These are phyloP conservation scores for Neurospora sp. DNA, from an alignment of 495 filamentous ascomycete genomes.

Conservation along the genomic window DNA sequence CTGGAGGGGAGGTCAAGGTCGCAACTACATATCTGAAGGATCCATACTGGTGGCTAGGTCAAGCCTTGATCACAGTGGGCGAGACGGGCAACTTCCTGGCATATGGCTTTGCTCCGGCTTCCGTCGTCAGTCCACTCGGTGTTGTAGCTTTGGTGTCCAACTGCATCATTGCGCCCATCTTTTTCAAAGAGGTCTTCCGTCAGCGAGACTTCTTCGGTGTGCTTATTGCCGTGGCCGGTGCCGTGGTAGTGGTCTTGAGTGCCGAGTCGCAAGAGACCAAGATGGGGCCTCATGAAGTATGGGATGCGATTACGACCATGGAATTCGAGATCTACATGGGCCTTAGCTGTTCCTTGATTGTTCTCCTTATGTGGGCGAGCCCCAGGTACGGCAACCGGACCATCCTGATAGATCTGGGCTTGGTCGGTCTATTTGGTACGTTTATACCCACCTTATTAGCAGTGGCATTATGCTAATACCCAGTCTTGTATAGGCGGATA, in stretches of 20 bases:
- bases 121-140: constrained; percentile 91
- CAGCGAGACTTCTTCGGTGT: constrained; percentile 83
- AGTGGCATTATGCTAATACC: constrained; percentile 12
- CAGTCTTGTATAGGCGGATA: constrained; percentile 60
- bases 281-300: constrained; percentile 82
- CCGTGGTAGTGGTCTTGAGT: constrained; percentile 88
- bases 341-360: constrained; percentile 62
- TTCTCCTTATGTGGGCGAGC: constrained; percentile 70
- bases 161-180: constrained; percentile 85
- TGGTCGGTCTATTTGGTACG: constrained; percentile 86
- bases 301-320: constrained; percentile 76
- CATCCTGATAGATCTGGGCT: constrained; percentile 87
- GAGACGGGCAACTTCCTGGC: constrained; percentile 95
- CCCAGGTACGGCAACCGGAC: constrained; percentile 67
- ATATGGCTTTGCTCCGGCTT: constrained; percentile 97
- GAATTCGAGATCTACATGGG: constrained; percentile 88
- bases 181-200: constrained; percentile 85
- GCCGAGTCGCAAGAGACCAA: constrained; percentile 84
- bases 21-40: constrained; percentile 62
- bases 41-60: constrained; percentile 92
- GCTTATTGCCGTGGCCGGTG: constrained; percentile 69
- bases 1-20: constrained; percentile 23
- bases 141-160: constrained; percentile 94
- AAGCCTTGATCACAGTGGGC: constrained; percentile 82
- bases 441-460: constrained; percentile 4